Conservation (phyloP, 2,329 filamentous ascomycete genomes). For the Furcasterigmium furcatum region DNA sequence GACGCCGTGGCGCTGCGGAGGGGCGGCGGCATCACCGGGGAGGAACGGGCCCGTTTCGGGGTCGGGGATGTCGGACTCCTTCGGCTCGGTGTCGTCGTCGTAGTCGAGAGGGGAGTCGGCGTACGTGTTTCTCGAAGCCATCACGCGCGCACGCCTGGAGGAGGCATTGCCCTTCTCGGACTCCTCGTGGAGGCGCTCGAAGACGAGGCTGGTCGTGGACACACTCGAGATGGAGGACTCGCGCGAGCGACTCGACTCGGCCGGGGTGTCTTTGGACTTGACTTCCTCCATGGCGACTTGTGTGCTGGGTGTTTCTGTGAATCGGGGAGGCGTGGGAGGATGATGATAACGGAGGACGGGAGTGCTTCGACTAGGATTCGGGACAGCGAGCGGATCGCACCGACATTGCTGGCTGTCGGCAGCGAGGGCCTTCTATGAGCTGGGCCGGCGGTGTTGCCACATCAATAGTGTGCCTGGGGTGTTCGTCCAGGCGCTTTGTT, state of each 20-base stretch:
- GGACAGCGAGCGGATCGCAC: no score
- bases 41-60: slow-evolving; percentile 55
- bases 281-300: background rate
- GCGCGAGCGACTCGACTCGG: slow-evolving; percentile 36
- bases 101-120: slow-evolving; percentile 39
- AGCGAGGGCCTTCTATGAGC: no score
- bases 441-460: no score
- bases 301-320: background rate
- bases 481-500: no score
- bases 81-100: slow-evolving; percentile 24
- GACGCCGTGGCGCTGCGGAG: slow-evolving; percentile 44
- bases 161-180: slow-evolving; percentile 25
- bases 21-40: slow-evolving; percentile 18
- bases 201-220: slow-evolving; percentile 81
- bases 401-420: no score
- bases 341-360: no score
- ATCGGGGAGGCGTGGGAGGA: no score
- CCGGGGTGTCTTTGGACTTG: slow-evolving; percentile 3
- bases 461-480: no score
- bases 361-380: no score
- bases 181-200: slow-evolving; percentile 69
- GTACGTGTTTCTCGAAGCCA: slow-evolving; percentile 19
- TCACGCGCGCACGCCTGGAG: slow-evolving; percentile 12
- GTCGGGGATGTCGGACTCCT: slow-evolving; percentile 36
- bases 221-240: slow-evolving; percentile 65